Base-by-base conservation (phyloP, 805 yeast genomes). In the Nakazawaea holstii region DNA sequence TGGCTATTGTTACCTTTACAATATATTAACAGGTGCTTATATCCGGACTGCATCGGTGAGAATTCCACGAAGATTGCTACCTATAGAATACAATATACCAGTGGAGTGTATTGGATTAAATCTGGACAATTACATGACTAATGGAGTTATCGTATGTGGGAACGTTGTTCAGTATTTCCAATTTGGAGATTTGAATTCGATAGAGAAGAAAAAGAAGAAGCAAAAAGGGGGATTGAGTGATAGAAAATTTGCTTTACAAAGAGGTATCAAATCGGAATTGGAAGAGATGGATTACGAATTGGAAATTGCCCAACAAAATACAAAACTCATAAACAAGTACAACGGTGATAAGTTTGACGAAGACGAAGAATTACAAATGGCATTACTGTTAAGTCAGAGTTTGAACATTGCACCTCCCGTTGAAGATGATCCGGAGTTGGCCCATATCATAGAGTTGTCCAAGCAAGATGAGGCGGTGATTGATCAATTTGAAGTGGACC, bases 111-210 rank as follows among this genome's bases (percentile, higher is more conserved):
- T 68, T n/a, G 44, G 50, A 32, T 53, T 67, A 37, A 66, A 62
- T 44, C 26, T 35, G 24, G 57, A 56, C 44, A 57, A 54, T 14
- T 41, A 39, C 17, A 55, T 59, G 3, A 54, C 68, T 6, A 60
- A 59, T 35, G 80, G 81, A 7, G 52, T 75, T 1, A 57, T 71
- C 2, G 52, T 67, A 1, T 63, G 69, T 51, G 78, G 76, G 0
- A 67, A 73, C 27, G 52, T 63, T 2, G 59, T 72, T 1, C 79
- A 74, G 49, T 72, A 72, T 52, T 76, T 76, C 53, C 70, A 68
- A 46, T 70, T 73, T 61, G 80, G 79, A 1, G 70, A 68, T 31
- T 53, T 55, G 15, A 57, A 59, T 39, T 46, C 53, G 20, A 55
- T 53, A 15, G 43, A 46, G 27, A 53, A 50, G 26, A 52, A 39